Evolutionary conservation across 2,329 filamentous ascomycete species (phyloP), one percentile per base, ranked within the genome.

Genomic region (Chalaropsis thielavioides): DNA sequence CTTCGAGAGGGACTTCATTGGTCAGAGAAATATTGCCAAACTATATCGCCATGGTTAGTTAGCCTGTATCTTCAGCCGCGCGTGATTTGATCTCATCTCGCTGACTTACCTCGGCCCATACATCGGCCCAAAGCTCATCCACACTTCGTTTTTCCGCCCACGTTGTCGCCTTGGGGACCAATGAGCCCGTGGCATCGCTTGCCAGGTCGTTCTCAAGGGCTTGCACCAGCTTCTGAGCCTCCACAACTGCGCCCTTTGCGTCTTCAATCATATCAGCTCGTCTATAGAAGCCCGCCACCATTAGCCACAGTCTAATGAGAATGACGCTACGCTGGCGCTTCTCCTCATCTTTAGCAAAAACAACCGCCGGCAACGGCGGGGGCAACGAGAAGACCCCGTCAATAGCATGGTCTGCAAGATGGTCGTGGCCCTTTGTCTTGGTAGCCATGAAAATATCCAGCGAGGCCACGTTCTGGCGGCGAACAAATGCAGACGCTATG

Each of bases 241-340:
- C 94, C 11, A 84, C 81, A 35, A 92, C 83, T 6, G 92, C 90
- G 63, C 86, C 89, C 69, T 83, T 83, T 13, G 89, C 85, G 72
- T 97, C 92, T 22, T 92, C 87, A 64, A 84, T 83, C 77, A 95
- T 84, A 8, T 82, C 83, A 7, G 92, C 90, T 63, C 90, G 83
- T 35, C 90, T 84, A 72, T 97, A 99, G 69, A 97, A 86, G 0
- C 88, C 88, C 1, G 90, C 88, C 68, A 96, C 90, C 72, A 94
- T 87, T 8, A 96, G 79, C 94, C 94, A 99, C 40, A 96, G 85
- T 69, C 87, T 87, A 22, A 91, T 78, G 17, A 99, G 73, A 11
- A 84, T 77, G 6, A 76, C 76, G 40, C 75, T 77, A 56, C 81
- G 78, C 63, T 80, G 79, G 38, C 76, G 75, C 68, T 75, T 77